Evolutionary conservation across 768 basidiomycete species (phyloP).

Genomic region (Polyporus arcularius): DNA sequence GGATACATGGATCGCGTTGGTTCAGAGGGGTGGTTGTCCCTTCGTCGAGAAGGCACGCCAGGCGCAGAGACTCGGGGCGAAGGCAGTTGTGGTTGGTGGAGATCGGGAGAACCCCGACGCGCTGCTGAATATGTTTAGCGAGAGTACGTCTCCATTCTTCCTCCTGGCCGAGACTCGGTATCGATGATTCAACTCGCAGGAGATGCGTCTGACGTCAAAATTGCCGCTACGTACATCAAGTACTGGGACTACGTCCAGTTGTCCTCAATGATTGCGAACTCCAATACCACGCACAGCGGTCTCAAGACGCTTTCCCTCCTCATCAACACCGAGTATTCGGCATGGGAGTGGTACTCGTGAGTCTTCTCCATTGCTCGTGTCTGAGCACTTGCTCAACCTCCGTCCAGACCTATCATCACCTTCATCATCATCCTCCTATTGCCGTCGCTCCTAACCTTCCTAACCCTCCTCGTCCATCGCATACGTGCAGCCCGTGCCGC

Average conservation of each 20-base stretch:
- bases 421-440: slow-evolving; percentile 87
- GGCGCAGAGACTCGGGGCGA: slow-evolving; percentile 66
- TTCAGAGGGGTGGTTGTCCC: slow-evolving; percentile 87
- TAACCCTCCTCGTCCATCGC: slow-evolving; percentile 88
- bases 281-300: slow-evolving; percentile 80
- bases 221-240: slow-evolving; percentile 87
- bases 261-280: slow-evolving; percentile 63
- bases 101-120: slow-evolving; percentile 73
- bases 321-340: slow-evolving; percentile 76
- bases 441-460: slow-evolving; percentile 85
- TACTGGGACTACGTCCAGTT: slow-evolving; percentile 78
- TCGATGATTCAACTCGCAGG: slow-evolving; percentile 41
- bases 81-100: slow-evolving; percentile 91
- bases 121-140: slow-evolving; percentile 90
- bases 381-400: background rate
- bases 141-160: slow-evolving; percentile 51
- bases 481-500: slow-evolving; percentile 82
- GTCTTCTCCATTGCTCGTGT: slow-evolving; percentile 22
- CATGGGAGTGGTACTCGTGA: slow-evolving; percentile 95
- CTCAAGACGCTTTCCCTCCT: slow-evolving; percentile 72
- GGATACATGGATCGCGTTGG: slow-evolving; percentile 88
- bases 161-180: slow-evolving; percentile 10
- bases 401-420: slow-evolving; percentile 73
- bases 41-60: slow-evolving; percentile 81
- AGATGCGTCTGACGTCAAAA: slow-evolving; percentile 82